Evolutionary conservation across 148 eudicot species (phyloP).

Genomic region (Suaeda aralocaspica): DNA sequence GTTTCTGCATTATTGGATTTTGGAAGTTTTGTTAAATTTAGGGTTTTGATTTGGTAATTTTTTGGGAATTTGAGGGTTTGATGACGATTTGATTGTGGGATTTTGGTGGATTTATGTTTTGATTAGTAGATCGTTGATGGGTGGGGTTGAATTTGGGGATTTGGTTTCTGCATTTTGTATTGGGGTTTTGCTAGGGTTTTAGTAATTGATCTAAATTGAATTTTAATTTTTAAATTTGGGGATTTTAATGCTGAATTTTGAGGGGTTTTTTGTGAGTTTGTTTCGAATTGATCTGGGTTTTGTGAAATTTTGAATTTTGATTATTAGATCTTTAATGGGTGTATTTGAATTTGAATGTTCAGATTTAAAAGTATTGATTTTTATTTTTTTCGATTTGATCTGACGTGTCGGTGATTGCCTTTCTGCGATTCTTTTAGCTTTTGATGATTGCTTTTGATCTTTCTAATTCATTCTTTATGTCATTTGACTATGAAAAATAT

Average conservation of each 20-base stretch:
- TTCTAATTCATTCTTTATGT: background rate
- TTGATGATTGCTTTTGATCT: conserved; percentile 13
- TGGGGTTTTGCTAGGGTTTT: too few species aligned
- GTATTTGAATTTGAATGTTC: conserved; percentile 8
- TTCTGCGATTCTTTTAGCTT: background rate
- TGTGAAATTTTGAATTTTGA: background rate
- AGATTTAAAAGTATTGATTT: background rate
- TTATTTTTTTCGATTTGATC: background rate
- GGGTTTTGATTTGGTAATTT: background rate
- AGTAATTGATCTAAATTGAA: too few species aligned
- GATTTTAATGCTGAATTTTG: background rate
- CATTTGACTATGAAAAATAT: background rate
- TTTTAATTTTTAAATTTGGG: too few species aligned
- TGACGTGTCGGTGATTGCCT: conserved; percentile 5
- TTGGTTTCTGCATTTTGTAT: too few species aligned
- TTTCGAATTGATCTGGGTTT: background rate
- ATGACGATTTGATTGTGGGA: too few species aligned
- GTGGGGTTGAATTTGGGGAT: background rate
- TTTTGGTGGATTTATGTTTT: background rate
- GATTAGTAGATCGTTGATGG: conserved; percentile 5
- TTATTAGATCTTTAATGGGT: background rate
- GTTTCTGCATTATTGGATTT: background rate
- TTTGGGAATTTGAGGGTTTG: background rate
- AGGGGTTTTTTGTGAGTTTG: background rate
- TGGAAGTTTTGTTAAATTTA: background rate